Evolutionary conservation across 495 filamentous ascomycete species (phyloP), one percentile per base, ranked within the genome.

Genomic region (Copromyces sp.): DNA sequence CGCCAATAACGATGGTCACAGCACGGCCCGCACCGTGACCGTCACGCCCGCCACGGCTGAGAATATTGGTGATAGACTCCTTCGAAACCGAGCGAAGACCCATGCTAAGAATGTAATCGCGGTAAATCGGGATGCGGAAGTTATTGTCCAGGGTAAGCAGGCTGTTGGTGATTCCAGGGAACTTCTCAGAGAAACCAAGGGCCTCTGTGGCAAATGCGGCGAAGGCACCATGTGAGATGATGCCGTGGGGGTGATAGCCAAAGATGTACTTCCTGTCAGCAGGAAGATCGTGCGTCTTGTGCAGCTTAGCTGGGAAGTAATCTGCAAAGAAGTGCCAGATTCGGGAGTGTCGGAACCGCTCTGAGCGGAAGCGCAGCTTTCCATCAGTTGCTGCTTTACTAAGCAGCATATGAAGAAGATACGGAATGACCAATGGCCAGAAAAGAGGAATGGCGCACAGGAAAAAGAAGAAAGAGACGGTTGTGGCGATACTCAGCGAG

Each of bases 221-320:
- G 81, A 95, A 98, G 1, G 96, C 95, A 44, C 95, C 95, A 77
- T 97, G 93, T 16, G 91, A 94, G 77, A 99, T 97, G 81, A 99
- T 98, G 47, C 95, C 95, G 80, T 98, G 95, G 0, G 95, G 95
- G 78, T 98, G 95, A 80, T 98, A 98, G 53, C 96, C 95, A 78
- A 99, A 97, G 75, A 99, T 95, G 83, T 98, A 99, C 82, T 98
- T 98, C 72, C 93, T 87, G 3, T 91, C 92, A 0, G 93, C 86
- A 16, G 92, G 88, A 3, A 99, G 89, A 69, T 92, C 82, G 75
- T 90, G 86, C 44, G 92, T 94, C 72, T 95, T 91, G 81, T 98
- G 94, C 39, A 99, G 87, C 39, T 87, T 86, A 14, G 93, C 92
- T 2, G 95, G 95, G 81, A 95, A 99, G 84, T 98, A 99, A 20